Percentiles rank a stretch among this genome's conserved stretches.
Conservation (phyloP, 768 basidiomycete genomes). For the Boletus barrowsii region DNA sequence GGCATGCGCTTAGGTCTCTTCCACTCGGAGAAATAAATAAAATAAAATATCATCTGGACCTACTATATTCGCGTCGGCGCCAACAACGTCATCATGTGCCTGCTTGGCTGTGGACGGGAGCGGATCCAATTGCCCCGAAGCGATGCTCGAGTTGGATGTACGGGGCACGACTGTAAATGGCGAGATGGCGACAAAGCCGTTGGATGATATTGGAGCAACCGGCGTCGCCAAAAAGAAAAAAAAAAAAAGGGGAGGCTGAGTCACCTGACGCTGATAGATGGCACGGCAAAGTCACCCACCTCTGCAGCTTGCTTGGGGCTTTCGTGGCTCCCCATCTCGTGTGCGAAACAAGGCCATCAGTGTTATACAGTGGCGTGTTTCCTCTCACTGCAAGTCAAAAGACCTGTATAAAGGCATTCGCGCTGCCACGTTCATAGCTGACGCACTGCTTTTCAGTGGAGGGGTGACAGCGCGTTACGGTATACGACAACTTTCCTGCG, state of each 20-base stretch:
- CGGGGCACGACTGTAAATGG: conserved; percentile 1
- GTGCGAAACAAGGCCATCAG: background rate
- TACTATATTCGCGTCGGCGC: background rate
- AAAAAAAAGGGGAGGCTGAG: no score
- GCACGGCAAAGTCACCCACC: background rate
- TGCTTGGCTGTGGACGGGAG: background rate
- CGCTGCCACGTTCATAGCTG: conserved; percentile 21
- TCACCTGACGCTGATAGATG: no score
- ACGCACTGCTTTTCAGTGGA: conserved; percentile 18
- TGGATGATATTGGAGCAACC: background rate
- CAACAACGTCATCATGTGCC: background rate
- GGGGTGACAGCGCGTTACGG: conserved; percentile 23
- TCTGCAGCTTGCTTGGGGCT: no score
- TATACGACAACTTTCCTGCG: conserved; percentile 22
- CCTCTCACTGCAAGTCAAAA: conserved; percentile 8
- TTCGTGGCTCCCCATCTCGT: no score
- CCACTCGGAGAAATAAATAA: background rate
- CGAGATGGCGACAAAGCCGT: background rate
- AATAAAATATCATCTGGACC: no score
- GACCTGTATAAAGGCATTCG: background rate
- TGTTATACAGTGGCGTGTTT: background rate
- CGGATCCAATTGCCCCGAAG: background rate
- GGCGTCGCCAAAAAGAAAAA: background rate
- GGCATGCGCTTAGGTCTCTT: no score
- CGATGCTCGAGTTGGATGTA: background rate